phyloP scores from a whole-genome alignment of 2,329 filamentous ascomycete species.

The Xylaria sp. region DNA sequence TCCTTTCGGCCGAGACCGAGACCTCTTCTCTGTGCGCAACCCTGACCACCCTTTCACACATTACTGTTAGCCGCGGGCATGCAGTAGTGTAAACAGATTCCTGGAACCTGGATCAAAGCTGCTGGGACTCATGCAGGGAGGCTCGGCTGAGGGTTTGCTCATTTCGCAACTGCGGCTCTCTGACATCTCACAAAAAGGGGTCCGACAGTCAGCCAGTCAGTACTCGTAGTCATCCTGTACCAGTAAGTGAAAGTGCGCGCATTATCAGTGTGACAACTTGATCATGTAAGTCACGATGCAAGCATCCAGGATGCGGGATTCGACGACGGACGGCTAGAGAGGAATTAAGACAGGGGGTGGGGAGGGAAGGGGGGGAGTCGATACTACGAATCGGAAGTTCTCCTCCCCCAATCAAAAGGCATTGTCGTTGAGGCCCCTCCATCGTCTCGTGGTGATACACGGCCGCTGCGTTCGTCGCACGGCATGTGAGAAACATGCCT shows the following conservation, averaged over 20 bases:
- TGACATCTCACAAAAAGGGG: conserved; percentile 2
- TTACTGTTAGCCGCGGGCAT: conserved; percentile 14
- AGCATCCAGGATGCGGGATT: conserved; percentile 2
- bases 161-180: conserved; percentile 16
- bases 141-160: background rate
- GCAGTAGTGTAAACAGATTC: conserved; percentile 15
- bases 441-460: conserved; percentile 24
- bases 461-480: conserved; percentile 29
- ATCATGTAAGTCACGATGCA: conserved; percentile 3
- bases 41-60: conserved; percentile 14
- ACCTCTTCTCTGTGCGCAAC: conserved; percentile 16
- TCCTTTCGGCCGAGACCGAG: conserved; percentile 11
- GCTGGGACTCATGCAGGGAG: conserved; percentile 18
- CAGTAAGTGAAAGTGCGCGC: background rate
- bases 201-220: background rate
- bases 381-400: conserved; percentile 25
- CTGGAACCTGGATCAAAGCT: conserved; percentile 15
- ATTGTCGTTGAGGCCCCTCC: conserved; percentile 23
- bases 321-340: conserved; percentile 3
- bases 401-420: conserved; percentile 20
- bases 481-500: conserved; percentile 25
- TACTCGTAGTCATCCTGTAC: background rate
- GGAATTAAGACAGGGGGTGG: background rate
- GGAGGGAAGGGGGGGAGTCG: background rate
- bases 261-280: background rate